Conservation (phyloP, 768 basidiomycete species). For the Leccinum aurantiacum region DNA sequence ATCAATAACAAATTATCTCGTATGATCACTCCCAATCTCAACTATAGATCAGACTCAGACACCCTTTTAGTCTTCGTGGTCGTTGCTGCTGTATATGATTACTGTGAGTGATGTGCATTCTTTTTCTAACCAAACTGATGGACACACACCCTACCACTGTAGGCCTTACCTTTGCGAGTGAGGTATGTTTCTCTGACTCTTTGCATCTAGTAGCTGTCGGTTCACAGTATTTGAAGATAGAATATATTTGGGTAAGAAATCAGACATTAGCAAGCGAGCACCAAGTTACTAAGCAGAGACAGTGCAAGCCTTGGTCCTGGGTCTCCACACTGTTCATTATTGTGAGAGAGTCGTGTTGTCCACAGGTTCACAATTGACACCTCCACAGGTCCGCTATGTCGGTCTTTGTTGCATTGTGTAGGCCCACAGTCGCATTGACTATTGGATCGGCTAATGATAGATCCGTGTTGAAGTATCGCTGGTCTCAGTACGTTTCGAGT, state of each 20-base stretch:
- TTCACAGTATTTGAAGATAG: conserved; percentile 3
- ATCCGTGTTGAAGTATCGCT: not conserved
- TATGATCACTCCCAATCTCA: not conserved
- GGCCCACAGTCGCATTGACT: not conserved
- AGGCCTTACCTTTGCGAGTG: conserved; percentile 9
- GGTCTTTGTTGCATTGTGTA: conserved; percentile 4
- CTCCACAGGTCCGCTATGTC: not conserved
- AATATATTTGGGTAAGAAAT: conserved; percentile 18
- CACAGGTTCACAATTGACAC: not conserved
- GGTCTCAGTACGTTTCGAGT: conserved; percentile 1
- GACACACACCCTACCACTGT: not conserved
- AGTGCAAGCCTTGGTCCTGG: conserved; percentile 13
- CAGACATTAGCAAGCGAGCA: not conserved
- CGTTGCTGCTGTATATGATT: not conserved
- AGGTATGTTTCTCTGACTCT: not conserved
- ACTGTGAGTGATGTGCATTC: not conserved
- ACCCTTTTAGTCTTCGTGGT: not conserved
- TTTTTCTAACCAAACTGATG: not conserved
- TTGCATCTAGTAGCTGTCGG: not conserved
- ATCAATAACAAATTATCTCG: not conserved
- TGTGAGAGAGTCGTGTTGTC: not conserved
- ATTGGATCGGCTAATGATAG: not conserved
- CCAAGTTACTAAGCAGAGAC: not conserved
- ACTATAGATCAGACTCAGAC: not conserved
- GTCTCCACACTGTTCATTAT: conserved; percentile 12